These are phyloP conservation scores for Coemansia sp. DNA, from an alignment of 192 early-diverging fungal genomes.

Conservation along the genomic window DNA sequence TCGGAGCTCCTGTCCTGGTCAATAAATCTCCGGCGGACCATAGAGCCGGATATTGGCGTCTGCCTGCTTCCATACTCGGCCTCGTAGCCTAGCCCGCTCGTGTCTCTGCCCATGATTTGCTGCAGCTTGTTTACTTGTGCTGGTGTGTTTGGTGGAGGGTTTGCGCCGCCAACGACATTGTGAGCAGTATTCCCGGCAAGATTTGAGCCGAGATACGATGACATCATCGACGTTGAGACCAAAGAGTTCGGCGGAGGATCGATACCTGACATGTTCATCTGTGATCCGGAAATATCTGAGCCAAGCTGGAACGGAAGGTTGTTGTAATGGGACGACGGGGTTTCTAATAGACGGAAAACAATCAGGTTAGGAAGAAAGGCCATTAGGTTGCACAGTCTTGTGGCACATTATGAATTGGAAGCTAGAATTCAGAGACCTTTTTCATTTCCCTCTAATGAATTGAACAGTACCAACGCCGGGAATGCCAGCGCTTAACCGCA, in stretches of 20 bases:
- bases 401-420: not conserved
- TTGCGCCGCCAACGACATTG: conserved; percentile 10
- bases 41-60: conserved; percentile 20
- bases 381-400: not conserved
- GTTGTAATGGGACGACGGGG: conserved; percentile 1
- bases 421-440: not conserved
- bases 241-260: conserved; percentile 25
- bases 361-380: not conserved
- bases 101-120: conserved; percentile 20
- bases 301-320: conserved; percentile 11
- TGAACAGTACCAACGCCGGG: not conserved
- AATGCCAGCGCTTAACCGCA: not conserved
- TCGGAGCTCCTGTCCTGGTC: conserved; percentile 19
- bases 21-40: conserved; percentile 18
- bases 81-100: not conserved
- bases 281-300: conserved; percentile 7
- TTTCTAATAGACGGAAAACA: not conserved
- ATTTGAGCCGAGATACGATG: conserved; percentile 8
- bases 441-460: not conserved
- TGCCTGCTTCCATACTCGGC: conserved; percentile 12
- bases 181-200: conserved; percentile 8
- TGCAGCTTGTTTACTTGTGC: conserved; percentile 25
- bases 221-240: conserved; percentile 3
- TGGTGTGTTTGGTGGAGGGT: conserved; percentile 36
- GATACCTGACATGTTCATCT: conserved; percentile 14